Base-by-base conservation (phyloP, 768 basidiomycete genomes). In the Hericium rajendrae region DNA sequence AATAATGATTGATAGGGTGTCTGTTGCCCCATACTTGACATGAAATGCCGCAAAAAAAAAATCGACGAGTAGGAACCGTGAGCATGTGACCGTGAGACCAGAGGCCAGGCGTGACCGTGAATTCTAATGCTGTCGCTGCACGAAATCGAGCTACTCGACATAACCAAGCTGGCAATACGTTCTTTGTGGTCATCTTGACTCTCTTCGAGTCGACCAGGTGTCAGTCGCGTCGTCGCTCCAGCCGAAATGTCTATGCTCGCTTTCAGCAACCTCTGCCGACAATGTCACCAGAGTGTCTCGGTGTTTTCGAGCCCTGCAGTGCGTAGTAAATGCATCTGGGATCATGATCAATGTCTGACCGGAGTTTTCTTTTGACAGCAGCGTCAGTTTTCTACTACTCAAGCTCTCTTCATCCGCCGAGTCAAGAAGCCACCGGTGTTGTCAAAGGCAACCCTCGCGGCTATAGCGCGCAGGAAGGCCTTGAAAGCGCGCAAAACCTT, bases 391-490 rank as follows among this genome's bases (percentile, higher is more conserved):
- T 80, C 79, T 26, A 78, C 78, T 3, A 82, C 73, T 22, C 71
- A 70, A 50, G 66, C 70, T 60, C 64, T 76, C 28, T 71, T 81
- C 41, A 79, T 74, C 6, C 79, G 78, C 59, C 75, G 76, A 56
- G 73, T 78, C 55, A 80, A 80, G 67, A 82, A 79, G 66, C 76
- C 81, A 49, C 76, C 79, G 2, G 68, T 76, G n/a, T 82, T 80
- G 15, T 83, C 84, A 13, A 91, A 90, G 72, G 85, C 85, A 65
- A 81, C 84, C 20, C 74, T 81, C 32, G 85, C 84, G 32, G 81
- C 86, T 32, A 81, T 85, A 65, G 75, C 78, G 16, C 79, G 78
- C 60, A 78, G 81, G 69, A 81, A 78, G 60, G 82, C 81, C 10
- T 75, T 77, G 9, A 72, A 77, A 53, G 76, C 76, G 39, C 75